These are phyloP conservation scores for Trichoderma afroharzianum DNA, from an alignment of 2,329 filamentous ascomycete species.

Conservation along the genomic window DNA sequence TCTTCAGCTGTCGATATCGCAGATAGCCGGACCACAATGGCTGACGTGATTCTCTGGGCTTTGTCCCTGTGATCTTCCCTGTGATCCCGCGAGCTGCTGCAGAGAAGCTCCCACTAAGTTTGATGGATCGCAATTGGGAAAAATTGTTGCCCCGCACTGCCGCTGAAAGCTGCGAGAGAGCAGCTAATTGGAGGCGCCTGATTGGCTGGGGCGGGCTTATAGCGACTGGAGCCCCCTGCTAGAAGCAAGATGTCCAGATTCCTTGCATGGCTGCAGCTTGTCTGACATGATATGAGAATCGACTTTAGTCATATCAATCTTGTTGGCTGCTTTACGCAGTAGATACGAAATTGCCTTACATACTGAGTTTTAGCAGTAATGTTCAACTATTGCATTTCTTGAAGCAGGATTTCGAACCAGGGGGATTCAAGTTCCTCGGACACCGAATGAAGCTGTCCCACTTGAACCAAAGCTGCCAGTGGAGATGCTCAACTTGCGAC, in stretches of 20 bases:
- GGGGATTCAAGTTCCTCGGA: neutral
- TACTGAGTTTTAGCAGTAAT: neutral
- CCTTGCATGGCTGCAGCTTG: neutral
- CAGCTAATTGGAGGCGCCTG: slow-evolving; percentile 18
- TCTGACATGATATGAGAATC: neutral
- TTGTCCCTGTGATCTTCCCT: slow-evolving; percentile 36
- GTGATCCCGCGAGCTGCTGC: slow-evolving; percentile 24
- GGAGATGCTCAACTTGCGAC: slow-evolving; percentile 1
- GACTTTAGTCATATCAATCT: neutral
- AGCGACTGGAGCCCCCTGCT: neutral
- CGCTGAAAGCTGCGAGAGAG: neutral
- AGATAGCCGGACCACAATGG: slow-evolving; percentile 1
- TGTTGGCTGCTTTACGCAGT: neutral
- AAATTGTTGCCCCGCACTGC: slow-evolving; percentile 9
- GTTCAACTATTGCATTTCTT: neutral
- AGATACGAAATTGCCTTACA: neutral
- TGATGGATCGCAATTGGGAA: neutral
- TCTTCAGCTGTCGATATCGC: neutral
- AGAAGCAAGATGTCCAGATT: neutral
- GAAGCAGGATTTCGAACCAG: neutral
- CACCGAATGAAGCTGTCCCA: neutral
- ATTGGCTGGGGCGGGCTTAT: slow-evolving; percentile 17
- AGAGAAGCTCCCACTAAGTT: neutral
- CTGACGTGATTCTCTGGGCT: slow-evolving; percentile 20
- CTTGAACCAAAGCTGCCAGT: neutral